phyloP scores from a whole-genome alignment of 768 basidiomycete genomes.

The Kondoa subrosea region DNA sequence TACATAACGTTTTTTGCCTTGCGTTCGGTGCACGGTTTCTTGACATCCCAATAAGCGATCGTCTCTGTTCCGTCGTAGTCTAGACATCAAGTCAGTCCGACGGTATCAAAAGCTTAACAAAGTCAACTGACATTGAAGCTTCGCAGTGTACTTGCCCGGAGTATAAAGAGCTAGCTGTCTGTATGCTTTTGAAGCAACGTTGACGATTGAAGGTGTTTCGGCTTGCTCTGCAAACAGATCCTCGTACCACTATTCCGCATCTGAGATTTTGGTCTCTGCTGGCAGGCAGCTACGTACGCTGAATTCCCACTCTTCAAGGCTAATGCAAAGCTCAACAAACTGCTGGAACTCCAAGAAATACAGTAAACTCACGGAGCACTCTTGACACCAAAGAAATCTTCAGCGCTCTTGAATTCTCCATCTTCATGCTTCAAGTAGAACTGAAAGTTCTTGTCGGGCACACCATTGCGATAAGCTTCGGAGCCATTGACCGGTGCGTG shows the following conservation, averaged over 20 bases:
- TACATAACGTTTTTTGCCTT: constrained; percentile 34
- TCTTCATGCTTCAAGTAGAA: constrained; percentile 29
- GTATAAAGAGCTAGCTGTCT: constrained; percentile 30
- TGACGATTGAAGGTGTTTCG: constrained; percentile 30
- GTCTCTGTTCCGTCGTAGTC: constrained; percentile 31
- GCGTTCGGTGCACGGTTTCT: constrained; percentile 23
- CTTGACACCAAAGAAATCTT: constrained; percentile 28
- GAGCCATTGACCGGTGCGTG: constrained; percentile 35
- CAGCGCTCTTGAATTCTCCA: constrained; percentile 21
- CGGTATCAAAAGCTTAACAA: no score
- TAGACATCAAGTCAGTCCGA: no score
- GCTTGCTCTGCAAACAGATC: constrained; percentile 32
- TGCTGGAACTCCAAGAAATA: background rate
- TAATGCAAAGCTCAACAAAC: background rate
- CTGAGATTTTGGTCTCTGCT: no score
- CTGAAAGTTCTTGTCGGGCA: constrained; percentile 28
- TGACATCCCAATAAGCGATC: constrained; percentile 32
- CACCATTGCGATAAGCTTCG: constrained; percentile 32
- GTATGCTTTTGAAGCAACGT: constrained; percentile 33
- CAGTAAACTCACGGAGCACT: constrained; percentile 21
- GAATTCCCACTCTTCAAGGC: no score
- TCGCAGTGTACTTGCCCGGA: constrained; percentile 16
- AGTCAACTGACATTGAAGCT: constrained; percentile 26
- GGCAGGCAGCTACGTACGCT: no score
- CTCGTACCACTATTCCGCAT: constrained; percentile 30